Percentiles rank a stretch among this genome's conserved stretches.
phyloP scores from a whole-genome alignment of 805 yeast species.

The Nakazawaea siamensis region DNA sequence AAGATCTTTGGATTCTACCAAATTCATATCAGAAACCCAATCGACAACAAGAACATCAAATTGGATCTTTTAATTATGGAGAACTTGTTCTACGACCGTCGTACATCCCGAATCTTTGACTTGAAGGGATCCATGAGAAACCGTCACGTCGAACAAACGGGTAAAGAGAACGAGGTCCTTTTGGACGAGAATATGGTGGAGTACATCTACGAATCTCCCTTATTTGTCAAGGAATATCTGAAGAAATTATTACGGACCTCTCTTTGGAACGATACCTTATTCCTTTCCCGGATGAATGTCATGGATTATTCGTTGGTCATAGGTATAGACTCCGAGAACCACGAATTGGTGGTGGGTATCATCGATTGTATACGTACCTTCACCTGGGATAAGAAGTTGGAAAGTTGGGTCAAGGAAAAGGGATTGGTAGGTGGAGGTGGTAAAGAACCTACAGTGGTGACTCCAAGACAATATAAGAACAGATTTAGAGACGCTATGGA shows the following conservation, averaged over 20 bases:
- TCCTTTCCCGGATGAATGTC: slow-evolving; percentile 92
- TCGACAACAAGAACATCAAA: slow-evolving; percentile 67
- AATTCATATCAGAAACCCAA: slow-evolving; percentile 75
- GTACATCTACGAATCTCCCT: slow-evolving; percentile 91
- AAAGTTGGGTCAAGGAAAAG: slow-evolving; percentile 97
- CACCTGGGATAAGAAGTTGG: slow-evolving; percentile 98
- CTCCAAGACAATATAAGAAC: slow-evolving; percentile 92
- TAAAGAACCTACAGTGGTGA: slow-evolving; percentile 93
- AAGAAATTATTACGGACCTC: slow-evolving; percentile 82
- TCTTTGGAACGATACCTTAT: slow-evolving; percentile 89
- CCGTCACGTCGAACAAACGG: slow-evolving; percentile 94
- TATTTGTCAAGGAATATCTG: slow-evolving; percentile 88
- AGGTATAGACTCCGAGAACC: slow-evolving; percentile 70
- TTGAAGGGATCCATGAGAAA: slow-evolving; percentile 97
- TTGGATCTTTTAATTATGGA: slow-evolving; percentile 96
- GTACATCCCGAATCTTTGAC: slow-evolving; percentile 83
- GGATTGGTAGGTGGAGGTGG: slow-evolving; percentile 83
- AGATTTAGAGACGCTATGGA: slow-evolving; percentile 98
- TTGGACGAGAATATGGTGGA: slow-evolving; percentile 98
- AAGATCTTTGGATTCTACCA: slow-evolving; percentile 95
- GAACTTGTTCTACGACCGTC: slow-evolving; percentile 78
- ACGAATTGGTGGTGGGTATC: slow-evolving; percentile 82
- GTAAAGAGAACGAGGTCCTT: slow-evolving; percentile 87
- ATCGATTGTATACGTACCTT: slow-evolving; percentile 91
- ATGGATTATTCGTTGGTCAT: slow-evolving; percentile 97